Conservation (phyloP, 345 rosid genomes). For the Camelina neglecta region DNA sequence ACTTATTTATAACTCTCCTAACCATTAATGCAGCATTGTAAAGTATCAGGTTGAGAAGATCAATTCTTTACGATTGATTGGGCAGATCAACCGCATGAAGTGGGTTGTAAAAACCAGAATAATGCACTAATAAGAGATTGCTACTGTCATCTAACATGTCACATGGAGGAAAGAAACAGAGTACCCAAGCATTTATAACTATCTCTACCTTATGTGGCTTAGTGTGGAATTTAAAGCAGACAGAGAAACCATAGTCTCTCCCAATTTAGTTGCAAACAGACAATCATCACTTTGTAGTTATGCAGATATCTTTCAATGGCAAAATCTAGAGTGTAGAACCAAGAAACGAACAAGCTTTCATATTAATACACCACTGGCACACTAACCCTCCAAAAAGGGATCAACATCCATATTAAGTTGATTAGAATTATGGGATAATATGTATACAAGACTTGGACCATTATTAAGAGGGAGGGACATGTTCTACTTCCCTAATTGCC, state of each 20-base stretch:
- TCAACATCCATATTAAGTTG: neutral
- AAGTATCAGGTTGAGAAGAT: neutral
- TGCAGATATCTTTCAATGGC: neutral
- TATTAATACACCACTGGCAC: neutral
- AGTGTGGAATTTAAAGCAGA: slow-evolving; percentile 9
- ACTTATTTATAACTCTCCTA: neutral
- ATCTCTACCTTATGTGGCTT: neutral
- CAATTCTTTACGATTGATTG: neutral
- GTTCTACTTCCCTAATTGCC: neutral
- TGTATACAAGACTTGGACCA: neutral
- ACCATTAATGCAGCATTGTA: neutral
- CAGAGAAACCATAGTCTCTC: neutral
- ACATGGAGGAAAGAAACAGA: slow-evolving; percentile 14
- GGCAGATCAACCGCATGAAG: neutral
- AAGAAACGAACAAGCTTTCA: neutral
- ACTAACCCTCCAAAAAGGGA: neutral
- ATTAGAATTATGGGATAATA: neutral
- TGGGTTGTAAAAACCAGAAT: slow-evolving; percentile 5
- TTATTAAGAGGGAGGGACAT: neutral
- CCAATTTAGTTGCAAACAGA: neutral
- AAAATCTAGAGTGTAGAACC: neutral
- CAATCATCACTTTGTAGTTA: neutral
- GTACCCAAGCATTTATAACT: neutral
- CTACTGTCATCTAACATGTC: neutral
- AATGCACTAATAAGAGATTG: slow-evolving; percentile 20